Conservation (phyloP, 257 asterid genomes). For the Fraxinus pennsylvanica region DNA sequence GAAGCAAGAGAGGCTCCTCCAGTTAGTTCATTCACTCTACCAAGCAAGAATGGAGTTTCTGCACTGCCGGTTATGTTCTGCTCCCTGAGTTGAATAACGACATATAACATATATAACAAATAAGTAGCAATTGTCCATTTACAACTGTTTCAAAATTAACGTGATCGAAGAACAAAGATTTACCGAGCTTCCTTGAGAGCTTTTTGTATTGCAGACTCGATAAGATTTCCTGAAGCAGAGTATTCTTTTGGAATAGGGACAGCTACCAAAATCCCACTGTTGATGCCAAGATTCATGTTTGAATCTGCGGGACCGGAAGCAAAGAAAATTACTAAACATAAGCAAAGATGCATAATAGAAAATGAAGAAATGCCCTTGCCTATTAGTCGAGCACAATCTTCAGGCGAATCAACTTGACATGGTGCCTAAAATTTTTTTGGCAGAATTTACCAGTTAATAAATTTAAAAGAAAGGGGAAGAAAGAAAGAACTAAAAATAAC, state of each 20-base stretch:
- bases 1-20: slow-evolving; percentile 94
- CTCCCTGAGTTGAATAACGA: slow-evolving; percentile 52
- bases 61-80: slow-evolving; percentile 76
- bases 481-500: slow-evolving; percentile 3
- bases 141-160: slow-evolving; percentile 17
- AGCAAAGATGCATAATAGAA: slow-evolving; percentile 10
- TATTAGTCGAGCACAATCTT: slow-evolving; percentile 83
- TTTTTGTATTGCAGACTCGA: slow-evolving; percentile 79
- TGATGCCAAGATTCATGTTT: slow-evolving; percentile 53
- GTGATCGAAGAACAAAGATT: slow-evolving; percentile 17
- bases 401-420: slow-evolving; percentile 78
- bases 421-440: slow-evolving; percentile 63
- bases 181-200: slow-evolving; percentile 89
- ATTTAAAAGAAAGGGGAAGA: background rate
- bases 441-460: slow-evolving; percentile 9
- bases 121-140: background rate
- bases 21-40: slow-evolving; percentile 83
- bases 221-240: slow-evolving; percentile 75
- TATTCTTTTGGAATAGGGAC: slow-evolving; percentile 83
- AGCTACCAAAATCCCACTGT: slow-evolving; percentile 78
- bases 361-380: slow-evolving; percentile 37
- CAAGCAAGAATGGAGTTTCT: slow-evolving; percentile 92
- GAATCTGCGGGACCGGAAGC: slow-evolving; percentile 44
- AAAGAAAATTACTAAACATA: slow-evolving; percentile 11
- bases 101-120: background rate